Conservation (phyloP, 768 basidiomycete genomes). For the Melanogaster broomeanus region DNA sequence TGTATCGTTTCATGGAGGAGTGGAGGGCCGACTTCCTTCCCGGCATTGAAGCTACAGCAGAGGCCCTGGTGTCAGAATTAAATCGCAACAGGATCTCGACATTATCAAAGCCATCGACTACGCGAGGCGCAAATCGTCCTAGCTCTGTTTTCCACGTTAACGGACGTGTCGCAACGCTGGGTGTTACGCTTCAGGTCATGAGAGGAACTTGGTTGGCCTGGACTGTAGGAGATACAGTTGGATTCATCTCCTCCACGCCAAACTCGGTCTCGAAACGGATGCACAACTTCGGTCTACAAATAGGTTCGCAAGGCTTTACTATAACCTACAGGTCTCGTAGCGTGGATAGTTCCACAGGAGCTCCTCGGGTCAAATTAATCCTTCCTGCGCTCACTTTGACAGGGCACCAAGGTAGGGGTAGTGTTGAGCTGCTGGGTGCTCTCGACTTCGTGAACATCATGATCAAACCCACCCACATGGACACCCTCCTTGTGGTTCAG, state of each 20-base stretch:
- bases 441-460: slow-evolving; percentile 72
- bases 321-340: slow-evolving; percentile 51
- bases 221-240: slow-evolving; percentile 55
- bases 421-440: slow-evolving; percentile 54
- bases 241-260: slow-evolving; percentile 46
- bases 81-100: slow-evolving; percentile 42
- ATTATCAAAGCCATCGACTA: slow-evolving; percentile 30
- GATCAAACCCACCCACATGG: slow-evolving; percentile 82
- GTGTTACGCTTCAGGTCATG: slow-evolving; percentile 78
- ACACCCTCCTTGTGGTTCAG: slow-evolving; percentile 79
- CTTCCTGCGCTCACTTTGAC: slow-evolving; percentile 68
- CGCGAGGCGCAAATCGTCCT: slow-evolving; percentile 9
- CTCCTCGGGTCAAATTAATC: slow-evolving; percentile 57
- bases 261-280: slow-evolving; percentile 31
- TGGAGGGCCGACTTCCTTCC: slow-evolving; percentile 83
- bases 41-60: slow-evolving; percentile 66
- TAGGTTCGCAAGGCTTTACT: slow-evolving; percentile 59
- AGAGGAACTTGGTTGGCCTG: slow-evolving; percentile 86
- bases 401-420: slow-evolving; percentile 52
- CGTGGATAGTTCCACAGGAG: slow-evolving; percentile 36
- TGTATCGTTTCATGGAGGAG: slow-evolving; percentile 78
- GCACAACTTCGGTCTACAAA: slow-evolving; percentile 63
- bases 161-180: slow-evolving; percentile 49
- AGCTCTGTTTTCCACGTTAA: slow-evolving; percentile 48
- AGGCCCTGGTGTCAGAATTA: slow-evolving; percentile 66